Evolutionary conservation across 2,329 filamentous ascomycete species (phyloP).

Genomic region (Colletotrichum melonis): DNA sequence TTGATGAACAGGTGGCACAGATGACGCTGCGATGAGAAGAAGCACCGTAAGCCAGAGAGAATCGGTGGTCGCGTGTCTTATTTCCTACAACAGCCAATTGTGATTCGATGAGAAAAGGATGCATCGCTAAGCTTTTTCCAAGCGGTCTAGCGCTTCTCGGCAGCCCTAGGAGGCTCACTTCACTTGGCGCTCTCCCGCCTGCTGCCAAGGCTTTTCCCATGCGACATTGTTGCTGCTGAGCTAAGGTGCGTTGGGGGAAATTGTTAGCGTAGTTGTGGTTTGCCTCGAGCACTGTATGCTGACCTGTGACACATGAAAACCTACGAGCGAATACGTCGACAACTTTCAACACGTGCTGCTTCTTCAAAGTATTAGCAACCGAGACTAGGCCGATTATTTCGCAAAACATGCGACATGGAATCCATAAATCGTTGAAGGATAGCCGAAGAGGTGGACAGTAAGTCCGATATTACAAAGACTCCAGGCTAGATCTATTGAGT

Average conservation of each 20-base stretch:
- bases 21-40: background rate
- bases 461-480: too few relatives aligned
- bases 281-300: background rate
- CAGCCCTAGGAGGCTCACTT: background rate
- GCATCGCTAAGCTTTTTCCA: slow-evolving; percentile 5
- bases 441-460: too few relatives aligned
- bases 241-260: background rate
- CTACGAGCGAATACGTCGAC: background rate
- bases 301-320: background rate
- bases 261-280: background rate
- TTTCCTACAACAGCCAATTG: background rate
- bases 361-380: background rate
- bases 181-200: background rate
- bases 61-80: background rate
- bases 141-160: background rate
- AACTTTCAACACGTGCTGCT: background rate
- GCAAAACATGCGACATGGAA: too few relatives aligned
- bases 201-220: background rate
- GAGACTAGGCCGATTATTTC: background rate
- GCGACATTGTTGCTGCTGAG: background rate
- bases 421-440: too few relatives aligned
- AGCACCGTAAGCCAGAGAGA: background rate
- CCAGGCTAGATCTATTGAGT: background rate
- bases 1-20: background rate
- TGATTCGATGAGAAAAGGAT: background rate